Percentiles rank a stretch among this genome's conserved stretches.
Evolutionary conservation across 257 asterid species (phyloP).

Genomic region (Leonotis leonurus): DNA sequence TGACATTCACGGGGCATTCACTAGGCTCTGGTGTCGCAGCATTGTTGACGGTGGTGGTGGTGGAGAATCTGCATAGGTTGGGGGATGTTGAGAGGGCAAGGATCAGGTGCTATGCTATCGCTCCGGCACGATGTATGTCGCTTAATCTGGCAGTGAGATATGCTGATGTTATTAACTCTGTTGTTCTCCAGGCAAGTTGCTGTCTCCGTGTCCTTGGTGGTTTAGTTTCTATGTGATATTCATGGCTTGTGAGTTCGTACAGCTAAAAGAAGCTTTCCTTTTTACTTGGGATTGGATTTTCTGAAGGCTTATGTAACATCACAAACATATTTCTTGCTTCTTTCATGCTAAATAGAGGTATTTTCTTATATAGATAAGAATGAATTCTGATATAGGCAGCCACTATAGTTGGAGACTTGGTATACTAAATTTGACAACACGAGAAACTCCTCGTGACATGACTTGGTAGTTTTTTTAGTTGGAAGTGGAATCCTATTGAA

Average conservation of each 20-base stretch:
- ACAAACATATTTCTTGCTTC: neutral
- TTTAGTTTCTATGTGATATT: neutral
- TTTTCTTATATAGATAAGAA: neutral
- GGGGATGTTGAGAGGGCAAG: constrained; percentile 65
- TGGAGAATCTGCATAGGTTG: constrained; percentile 46
- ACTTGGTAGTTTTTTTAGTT: neutral
- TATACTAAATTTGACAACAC: neutral
- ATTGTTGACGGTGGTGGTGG: constrained; percentile 64
- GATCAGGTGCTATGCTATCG: constrained; percentile 77
- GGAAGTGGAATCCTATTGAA: neutral
- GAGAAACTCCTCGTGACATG: neutral
- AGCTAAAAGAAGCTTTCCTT: neutral
- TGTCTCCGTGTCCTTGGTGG: neutral
- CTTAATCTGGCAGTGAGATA: constrained; percentile 83
- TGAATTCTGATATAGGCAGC: neutral
- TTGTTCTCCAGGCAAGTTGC: constrained; percentile 83
- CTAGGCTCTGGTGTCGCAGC: constrained; percentile 90
- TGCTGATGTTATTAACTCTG: constrained; percentile 83
- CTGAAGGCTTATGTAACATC: neutral
- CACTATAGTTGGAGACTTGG: neutral
- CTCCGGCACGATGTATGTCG: constrained; percentile 90
- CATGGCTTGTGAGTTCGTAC: neutral
- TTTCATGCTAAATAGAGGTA: neutral
- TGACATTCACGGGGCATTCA: constrained; percentile 81
- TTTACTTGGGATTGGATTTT: constrained; percentile 6